A percentile compares a stretch with the other conserved stretches of the same genome.
Evolutionary conservation across 2,329 filamentous ascomycete genomes (phyloP).

Genomic region (Penicillium sp.): DNA sequence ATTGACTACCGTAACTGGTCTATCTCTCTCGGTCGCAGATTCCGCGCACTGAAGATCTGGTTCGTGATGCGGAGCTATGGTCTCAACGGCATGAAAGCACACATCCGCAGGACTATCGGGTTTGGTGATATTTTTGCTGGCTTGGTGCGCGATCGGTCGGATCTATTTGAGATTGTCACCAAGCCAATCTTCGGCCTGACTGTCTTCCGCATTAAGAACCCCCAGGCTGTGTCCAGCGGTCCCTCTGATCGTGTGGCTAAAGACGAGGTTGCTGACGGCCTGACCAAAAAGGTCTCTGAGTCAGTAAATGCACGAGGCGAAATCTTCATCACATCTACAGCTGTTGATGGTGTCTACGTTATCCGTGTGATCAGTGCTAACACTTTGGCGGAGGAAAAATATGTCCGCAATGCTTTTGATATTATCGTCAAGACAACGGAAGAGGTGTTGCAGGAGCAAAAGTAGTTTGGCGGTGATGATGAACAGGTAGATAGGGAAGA

Average conservation of each 20-base stretch:
- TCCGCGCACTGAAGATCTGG: constrained; percentile 90
- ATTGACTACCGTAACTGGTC: constrained; percentile 98
- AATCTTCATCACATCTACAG: constrained; percentile 78
- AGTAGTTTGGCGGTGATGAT: not conserved
- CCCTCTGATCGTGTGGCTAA: constrained; percentile 25
- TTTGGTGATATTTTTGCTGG: constrained; percentile 69
- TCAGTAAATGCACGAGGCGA: constrained; percentile 69
- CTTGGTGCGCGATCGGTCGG: constrained; percentile 57
- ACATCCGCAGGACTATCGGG: constrained; percentile 67
- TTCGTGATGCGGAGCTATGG: constrained; percentile 87
- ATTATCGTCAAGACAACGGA: constrained; percentile 66
- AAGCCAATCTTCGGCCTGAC: constrained; percentile 75
- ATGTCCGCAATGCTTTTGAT: constrained; percentile 71
- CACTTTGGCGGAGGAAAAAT: constrained; percentile 66
- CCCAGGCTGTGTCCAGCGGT: constrained; percentile 16
- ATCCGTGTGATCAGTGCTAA: constrained; percentile 80
- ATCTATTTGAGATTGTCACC: constrained; percentile 75
- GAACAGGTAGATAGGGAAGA: not conserved
- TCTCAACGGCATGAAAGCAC: constrained; percentile 68
- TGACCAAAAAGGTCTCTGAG: constrained; percentile 76
- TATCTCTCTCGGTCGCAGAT: constrained; percentile 85
- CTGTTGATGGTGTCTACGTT: constrained; percentile 70
- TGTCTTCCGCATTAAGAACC: constrained; percentile 65
- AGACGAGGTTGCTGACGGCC: constrained; percentile 60
- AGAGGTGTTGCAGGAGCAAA: constrained; percentile 41